Evolutionary conservation across 768 basidiomycete genomes (phyloP), one percentile per base, ranked within the genome.

Genomic region (Tricholoma hemisulphureum): DNA sequence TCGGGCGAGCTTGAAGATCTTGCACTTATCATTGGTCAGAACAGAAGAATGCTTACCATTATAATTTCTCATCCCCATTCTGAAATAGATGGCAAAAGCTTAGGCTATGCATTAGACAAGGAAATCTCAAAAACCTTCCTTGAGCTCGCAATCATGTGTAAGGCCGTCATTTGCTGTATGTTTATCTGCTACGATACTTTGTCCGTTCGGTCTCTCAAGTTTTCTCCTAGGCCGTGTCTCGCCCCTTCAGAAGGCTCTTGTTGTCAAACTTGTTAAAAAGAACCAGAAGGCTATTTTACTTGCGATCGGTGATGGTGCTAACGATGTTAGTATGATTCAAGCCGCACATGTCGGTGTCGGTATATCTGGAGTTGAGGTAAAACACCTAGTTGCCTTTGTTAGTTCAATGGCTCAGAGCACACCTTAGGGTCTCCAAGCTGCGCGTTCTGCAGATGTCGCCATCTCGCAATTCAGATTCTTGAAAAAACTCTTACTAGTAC

Each of bases 301-400:
- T 8, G 96, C 96, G 3, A 98, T 98, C 51, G 96, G 96, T 20
- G 96, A 98, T 62, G 96, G 96, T 51, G 96, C 96, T 2, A 98
- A 98, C 71, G 96, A 98, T 71, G 96, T 98, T 64, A 93, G 93
- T 69, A 98, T 98, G 96, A 98, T 98, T 58, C 96, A 98, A 69
- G 96, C 96, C 32, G 96, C 96, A 0, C 96, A 98, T 68, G 92
- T 98, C 46, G 96, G 96, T 28, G 89, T 98, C 55, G 96, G 96
- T 65, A 98, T 98, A 49, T 98, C 95, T 45, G 96, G 96, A 53
- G 91, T 98, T 21, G 96, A 99, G 82, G 93, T 92, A 63, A 23
- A 69, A 63, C 51, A 50, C 28, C 46, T 35, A 26, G 24, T 28
- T 51, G 14, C 20, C 41, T 24, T 16, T 6, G 26, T 49, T 8